Evolutionary conservation across 495 filamentous ascomycete genomes (phyloP).

Genomic region (Neurospora intermedia): DNA sequence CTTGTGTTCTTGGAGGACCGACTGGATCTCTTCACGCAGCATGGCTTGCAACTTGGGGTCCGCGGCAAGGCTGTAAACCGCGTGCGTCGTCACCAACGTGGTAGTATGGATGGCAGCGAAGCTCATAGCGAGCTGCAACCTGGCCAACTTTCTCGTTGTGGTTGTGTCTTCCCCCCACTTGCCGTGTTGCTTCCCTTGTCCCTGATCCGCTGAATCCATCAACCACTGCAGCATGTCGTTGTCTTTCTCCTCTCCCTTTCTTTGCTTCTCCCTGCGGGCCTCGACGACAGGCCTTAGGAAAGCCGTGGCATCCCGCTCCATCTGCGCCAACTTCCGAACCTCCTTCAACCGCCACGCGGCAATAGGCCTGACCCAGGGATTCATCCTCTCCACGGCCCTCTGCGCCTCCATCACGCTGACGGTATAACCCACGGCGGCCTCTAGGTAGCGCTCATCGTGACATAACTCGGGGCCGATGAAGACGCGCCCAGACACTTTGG

Average conservation of each 20-base stretch:
- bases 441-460: constrained; percentile 45
- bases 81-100: background rate
- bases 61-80: constrained; percentile 30
- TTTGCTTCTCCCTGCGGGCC: constrained; percentile 9
- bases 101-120: constrained; percentile 42
- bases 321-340: constrained; percentile 17
- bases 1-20: constrained; percentile 17
- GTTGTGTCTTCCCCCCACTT: constrained; percentile 11
- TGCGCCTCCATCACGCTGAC: constrained; percentile 32
- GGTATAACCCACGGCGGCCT: constrained; percentile 47
- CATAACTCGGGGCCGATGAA: constrained; percentile 47
- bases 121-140: constrained; percentile 30
- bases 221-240: constrained; percentile 34
- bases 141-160: constrained; percentile 17
- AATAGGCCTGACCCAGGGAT: constrained; percentile 21
- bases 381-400: constrained; percentile 19
- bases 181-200: constrained; percentile 1
- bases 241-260: constrained; percentile 11
- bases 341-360: constrained; percentile 22
- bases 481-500: constrained; percentile 44
- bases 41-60: constrained; percentile 34
- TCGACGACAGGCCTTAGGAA: constrained; percentile 24
- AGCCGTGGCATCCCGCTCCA: constrained; percentile 15
- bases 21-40: constrained; percentile 43
- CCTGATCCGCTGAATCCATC: constrained; percentile 10